Evolutionary conservation across 441 rosid genomes (phyloP), one percentile per base, ranked within the genome.

Genomic region (Adansonia rubrostipa): DNA sequence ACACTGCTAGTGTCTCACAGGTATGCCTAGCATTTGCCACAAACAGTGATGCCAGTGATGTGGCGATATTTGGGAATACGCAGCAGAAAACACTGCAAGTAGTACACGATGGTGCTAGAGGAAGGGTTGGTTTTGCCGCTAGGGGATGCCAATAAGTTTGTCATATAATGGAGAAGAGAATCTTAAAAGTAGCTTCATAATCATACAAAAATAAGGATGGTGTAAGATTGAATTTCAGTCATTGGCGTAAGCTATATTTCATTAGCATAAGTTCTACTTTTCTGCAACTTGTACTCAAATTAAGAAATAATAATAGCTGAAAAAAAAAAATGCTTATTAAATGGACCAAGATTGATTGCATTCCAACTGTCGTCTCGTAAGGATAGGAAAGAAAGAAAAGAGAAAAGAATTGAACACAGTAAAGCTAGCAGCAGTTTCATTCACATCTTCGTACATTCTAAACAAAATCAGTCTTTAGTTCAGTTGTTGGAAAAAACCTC

Each of bases 1-100:
- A 87, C 10, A 71, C 19, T 7, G 76, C 6, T 9, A 77, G 69
- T 2, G 0, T 4, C 14, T 73, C 90, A 36, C 92, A 91, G 63
- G 91, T 93, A 24, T 95, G 99, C 75, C 79, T 95, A 65, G 98
- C 94, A 20, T 91, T 95, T 53, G 98, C 97, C 0, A 86, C 80
- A 11, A 95, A 95, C 73, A 71, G 77, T 9, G 91, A 86, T n/a
- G 89, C 82, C 7, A 58, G 64, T 0, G 90, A 88, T 57, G 81
- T 65, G 2, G 86, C 84, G 0, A 95, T 95, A 1, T 84, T 91
- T 6, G 99, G 99, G 53, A 93, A 92, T 77, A 86, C 83, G 53
- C 99, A 95, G 85, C 99, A 95, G 64, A 78, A 77, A 79, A 91
- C 89, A 53, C 61, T 88, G 5, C 91, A 92, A 77, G 98, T 95